phyloP scores from a whole-genome alignment of 2,329 filamentous ascomycete species.

The Pestalotiopsis sp. region DNA sequence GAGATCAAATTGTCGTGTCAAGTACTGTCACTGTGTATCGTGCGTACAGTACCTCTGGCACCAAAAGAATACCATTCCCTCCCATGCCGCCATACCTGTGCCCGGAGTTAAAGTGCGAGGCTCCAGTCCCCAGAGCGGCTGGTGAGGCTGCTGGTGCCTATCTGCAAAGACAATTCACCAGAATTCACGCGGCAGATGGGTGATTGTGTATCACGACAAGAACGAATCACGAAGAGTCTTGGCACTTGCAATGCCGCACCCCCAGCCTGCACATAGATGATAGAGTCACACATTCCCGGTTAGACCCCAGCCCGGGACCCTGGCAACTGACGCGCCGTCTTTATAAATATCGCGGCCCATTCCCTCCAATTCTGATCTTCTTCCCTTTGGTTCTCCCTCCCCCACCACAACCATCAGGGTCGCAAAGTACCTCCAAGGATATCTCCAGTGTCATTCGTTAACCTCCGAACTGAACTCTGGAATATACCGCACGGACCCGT shows the following conservation, averaged over 20 bases:
- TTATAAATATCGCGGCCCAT: slow-evolving; percentile 36
- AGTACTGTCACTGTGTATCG: background rate
- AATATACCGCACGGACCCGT: slow-evolving; percentile 50
- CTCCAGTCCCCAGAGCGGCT: background rate
- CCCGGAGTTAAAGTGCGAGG: too few relatives aligned
- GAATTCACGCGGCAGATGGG: background rate
- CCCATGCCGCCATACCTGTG: too few relatives aligned
- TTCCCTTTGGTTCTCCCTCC: slow-evolving; percentile 50
- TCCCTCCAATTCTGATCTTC: slow-evolving; percentile 34
- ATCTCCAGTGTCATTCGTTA: slow-evolving; percentile 52
- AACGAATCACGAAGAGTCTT: slow-evolving; percentile 1
- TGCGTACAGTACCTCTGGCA: too few relatives aligned
- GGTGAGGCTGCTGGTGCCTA: background rate
- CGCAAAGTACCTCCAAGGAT: slow-evolving; percentile 56
- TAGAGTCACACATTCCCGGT: background rate
- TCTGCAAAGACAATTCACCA: slow-evolving; percentile 1
- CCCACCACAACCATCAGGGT: slow-evolving; percentile 56
- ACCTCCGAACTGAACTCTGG: slow-evolving; percentile 32
- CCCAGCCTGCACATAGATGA: background rate
- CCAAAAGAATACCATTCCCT: too few relatives aligned
- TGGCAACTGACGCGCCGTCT: background rate
- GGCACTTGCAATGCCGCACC: background rate
- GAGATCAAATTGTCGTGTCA: background rate
- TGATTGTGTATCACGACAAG: background rate
- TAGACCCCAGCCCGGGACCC: background rate